Conservation (phyloP, 106 monocot species). For the Platanthera zijinensis region DNA sequence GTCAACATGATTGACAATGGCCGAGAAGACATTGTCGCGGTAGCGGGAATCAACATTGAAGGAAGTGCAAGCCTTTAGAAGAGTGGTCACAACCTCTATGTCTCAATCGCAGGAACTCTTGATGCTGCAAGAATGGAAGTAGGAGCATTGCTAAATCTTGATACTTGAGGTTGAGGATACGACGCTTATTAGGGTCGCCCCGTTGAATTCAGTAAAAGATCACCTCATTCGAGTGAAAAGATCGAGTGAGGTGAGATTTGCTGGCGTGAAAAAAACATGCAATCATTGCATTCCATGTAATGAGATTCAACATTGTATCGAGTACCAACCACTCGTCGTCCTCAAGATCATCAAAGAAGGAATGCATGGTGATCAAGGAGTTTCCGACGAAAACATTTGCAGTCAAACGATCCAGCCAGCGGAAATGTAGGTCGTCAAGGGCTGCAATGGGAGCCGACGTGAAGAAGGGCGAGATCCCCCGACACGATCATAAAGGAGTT, state of each 20-base stretch:
- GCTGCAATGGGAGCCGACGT: constrained; percentile 46
- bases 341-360: constrained; percentile 13
- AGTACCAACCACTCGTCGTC: constrained; percentile 47
- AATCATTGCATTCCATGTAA: constrained; percentile 90
- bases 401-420: constrained; percentile 36
- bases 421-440: constrained; percentile 5
- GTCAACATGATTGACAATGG: constrained; percentile 28
- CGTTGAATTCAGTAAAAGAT: constrained; percentile 24
- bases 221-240: constrained; percentile 45
- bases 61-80: constrained; percentile 39
- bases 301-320: constrained; percentile 24
- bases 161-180: constrained; percentile 30
- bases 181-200: constrained; percentile 34
- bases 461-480: too few species aligned
- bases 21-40: constrained; percentile 33
- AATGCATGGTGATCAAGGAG: constrained; percentile 68
- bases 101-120: constrained; percentile 34
- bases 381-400: constrained; percentile 44
- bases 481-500: constrained; percentile 48
- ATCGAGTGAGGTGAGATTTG: constrained; percentile 1
- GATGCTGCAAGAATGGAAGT: constrained; percentile 33
- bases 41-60: constrained; percentile 22
- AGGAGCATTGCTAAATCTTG: constrained; percentile 18
- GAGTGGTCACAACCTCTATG: constrained; percentile 45
- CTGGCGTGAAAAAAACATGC: constrained; percentile 27